Evolutionary conservation across 148 eudicot genomes (phyloP), one percentile per base, ranked within the genome.

Genomic region (Polygonum aviculare): DNA sequence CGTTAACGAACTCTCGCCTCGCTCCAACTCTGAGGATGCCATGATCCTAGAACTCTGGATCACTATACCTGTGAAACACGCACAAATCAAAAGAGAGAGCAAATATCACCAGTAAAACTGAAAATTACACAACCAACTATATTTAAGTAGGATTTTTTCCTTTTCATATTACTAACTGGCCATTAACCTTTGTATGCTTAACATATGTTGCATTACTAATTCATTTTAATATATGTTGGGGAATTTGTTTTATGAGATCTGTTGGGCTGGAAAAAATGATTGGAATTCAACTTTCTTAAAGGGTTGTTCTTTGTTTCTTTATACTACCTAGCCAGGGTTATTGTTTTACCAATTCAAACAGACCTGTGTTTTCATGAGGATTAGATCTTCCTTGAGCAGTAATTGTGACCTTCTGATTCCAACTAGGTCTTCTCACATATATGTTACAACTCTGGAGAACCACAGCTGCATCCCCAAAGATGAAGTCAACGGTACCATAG

Each of bases 31-130:
- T 31, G 81, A 33, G 9, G 80, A 77, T 6, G 93, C 82, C 18
- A 81, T 81, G 12, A 91, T 82, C 0, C 49, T 57, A 0, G 87
- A 89, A 21, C 83, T 80, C 1, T 88, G 91, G 77, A 88, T 80
- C 31, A 86, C 75, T 36, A 88, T 86, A 14, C 91, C 91, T 1
- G 86, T 79, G 10, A 36, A 51, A 15, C 2, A 31, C n/a, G 21
- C 18, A 36, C 19, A 9, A 35, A 69, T 21, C 3, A 71, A 71
- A 35, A 18, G 6, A 71, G 12, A 5, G 12, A 70, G 9, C 15
- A 38, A 26, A 26, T 26, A 26, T 26, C 31, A 26, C 31, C 31
- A 0, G 31, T 26, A 26, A 39, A 3, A 39, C 5, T 0, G 41
- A 3, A 39, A 39, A 0, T 39, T 39, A 39, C 41, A 39, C 41